A percentile compares a stretch with the other conserved stretches of the same genome.
Evolutionary conservation across 2,329 filamentous ascomycete species (phyloP).

Genomic region (Penicillium sp.): DNA sequence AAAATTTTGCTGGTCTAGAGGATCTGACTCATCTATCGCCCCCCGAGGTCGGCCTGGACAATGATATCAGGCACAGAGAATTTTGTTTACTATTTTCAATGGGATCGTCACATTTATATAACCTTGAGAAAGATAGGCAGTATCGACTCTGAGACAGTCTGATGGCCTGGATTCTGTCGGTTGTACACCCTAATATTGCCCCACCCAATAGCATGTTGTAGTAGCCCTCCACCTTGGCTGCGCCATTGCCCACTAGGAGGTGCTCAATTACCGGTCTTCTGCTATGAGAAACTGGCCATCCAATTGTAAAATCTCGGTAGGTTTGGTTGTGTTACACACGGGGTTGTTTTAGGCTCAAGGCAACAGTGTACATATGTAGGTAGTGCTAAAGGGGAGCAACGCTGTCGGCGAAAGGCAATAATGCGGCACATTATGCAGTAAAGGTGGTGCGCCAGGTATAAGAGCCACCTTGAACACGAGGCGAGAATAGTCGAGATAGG

Average conservation of each 20-base stretch:
- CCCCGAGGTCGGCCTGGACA: not conserved
- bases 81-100: slow-evolving; percentile 2
- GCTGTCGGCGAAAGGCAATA: not conserved
- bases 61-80: not conserved
- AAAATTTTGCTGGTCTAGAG: slow-evolving; percentile 17
- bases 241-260: slow-evolving; percentile 5
- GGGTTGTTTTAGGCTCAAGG: not conserved
- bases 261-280: not conserved
- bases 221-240: not conserved
- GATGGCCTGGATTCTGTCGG: not conserved
- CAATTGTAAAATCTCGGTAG: not conserved
- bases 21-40: slow-evolving; percentile 1
- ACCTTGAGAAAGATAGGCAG: not conserved
- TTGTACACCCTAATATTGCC: not conserved
- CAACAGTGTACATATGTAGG: not conserved
- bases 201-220: not conserved
- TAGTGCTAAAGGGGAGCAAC: slow-evolving; percentile 1
- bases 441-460: not conserved
- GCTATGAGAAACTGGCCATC: not conserved
- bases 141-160: not conserved
- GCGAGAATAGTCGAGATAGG: not conserved
- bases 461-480: not conserved
- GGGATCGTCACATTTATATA: not conserved
- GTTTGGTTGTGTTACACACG: not conserved
- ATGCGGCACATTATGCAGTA: not conserved